Percentiles rank a stretch among this genome's conserved stretches.
These are phyloP conservation scores for Ustilago lituana DNA, from an alignment of 1,284 basidiomycete species.

Conservation along the genomic window DNA sequence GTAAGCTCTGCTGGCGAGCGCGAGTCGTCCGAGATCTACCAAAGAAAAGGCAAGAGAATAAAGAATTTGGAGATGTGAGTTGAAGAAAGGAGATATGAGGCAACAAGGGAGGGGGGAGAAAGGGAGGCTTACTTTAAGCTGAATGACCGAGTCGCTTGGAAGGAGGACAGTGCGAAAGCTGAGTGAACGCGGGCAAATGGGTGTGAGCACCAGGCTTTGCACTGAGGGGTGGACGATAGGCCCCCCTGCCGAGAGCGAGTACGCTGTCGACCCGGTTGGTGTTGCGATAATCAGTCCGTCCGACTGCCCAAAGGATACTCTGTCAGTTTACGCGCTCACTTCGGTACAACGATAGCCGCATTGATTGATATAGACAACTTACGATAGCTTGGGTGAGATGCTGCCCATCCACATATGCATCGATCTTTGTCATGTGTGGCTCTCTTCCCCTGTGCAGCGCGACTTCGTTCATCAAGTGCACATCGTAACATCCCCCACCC, in stretches of 20 bases:
- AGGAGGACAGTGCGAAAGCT: constrained; percentile 92
- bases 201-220: constrained; percentile 87
- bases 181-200: constrained; percentile 91
- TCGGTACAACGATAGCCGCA: too few species aligned
- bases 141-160: constrained; percentile 81
- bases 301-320: constrained; percentile 72
- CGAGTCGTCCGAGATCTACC: constrained; percentile 87
- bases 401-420: constrained; percentile 93
- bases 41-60: too few species aligned
- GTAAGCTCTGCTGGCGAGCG: constrained; percentile 87
- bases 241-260: constrained; percentile 92
- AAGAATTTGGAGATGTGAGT: too few species aligned
- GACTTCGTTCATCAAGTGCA: constrained; percentile 98
- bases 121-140: constrained; percentile 75
- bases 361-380: constrained; percentile 70
- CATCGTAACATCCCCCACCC: constrained; percentile 70
- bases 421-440: constrained; percentile 91
- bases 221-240: constrained; percentile 95
- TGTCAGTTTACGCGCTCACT: too few species aligned
- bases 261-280: constrained; percentile 95
- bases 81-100: too few species aligned
- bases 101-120: too few species aligned
- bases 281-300: constrained; percentile 95
- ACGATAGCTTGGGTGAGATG: constrained; percentile 95
- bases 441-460: constrained; percentile 89